Evolutionary conservation across 768 basidiomycete genomes (phyloP), one percentile per base, ranked within the genome.

Genomic region (Psilocybe cyanescens): DNA sequence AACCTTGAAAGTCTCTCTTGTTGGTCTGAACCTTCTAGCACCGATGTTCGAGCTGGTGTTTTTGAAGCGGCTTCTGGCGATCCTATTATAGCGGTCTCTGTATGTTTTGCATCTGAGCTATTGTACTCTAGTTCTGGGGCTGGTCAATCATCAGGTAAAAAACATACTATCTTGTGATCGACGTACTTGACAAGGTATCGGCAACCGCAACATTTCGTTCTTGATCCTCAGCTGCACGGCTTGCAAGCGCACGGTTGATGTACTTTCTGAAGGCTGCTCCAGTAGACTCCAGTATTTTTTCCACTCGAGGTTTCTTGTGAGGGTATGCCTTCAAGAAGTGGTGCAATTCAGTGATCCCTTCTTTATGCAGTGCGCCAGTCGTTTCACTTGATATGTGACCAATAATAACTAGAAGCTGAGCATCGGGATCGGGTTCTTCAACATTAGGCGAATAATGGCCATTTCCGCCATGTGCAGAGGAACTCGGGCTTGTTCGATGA

Each of bases 291-390:
- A 96, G 82, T 79, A 95, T 83, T 71, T 94, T 93, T 69, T 95
- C 94, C 19, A 95, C 93, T 45, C 86, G 86, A 2, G 86, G 77
- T 68, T 85, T 84, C 71, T 94, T 95, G 67, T 94, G 87, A 0
- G 95, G 95, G 70, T 97, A 87, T 30, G 88, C 89, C 76, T 95
- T 95, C 69, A 98, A 76, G 80, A 95, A 98, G 37, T 94, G 89
- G 72, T 98, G 94, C 24, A 99, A 79, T 68, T 96, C 94, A 3
- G 94, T 96, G 58, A 99, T 95, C 3, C 94, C 94, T 73, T 97
- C 94, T 74, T 95, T 95, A 73, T 95, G 92, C 77, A 94, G 79
- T 14, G 92, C 91, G 14, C 91, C 92, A 3, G 93, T 92, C 24
- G 92, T 92, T 76, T 94, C 91, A 71, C 90, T 92, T 33, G 91